These are phyloP conservation scores for Auricularia sp. DNA, from an alignment of 768 basidiomycete genomes.

Conservation along the genomic window DNA sequence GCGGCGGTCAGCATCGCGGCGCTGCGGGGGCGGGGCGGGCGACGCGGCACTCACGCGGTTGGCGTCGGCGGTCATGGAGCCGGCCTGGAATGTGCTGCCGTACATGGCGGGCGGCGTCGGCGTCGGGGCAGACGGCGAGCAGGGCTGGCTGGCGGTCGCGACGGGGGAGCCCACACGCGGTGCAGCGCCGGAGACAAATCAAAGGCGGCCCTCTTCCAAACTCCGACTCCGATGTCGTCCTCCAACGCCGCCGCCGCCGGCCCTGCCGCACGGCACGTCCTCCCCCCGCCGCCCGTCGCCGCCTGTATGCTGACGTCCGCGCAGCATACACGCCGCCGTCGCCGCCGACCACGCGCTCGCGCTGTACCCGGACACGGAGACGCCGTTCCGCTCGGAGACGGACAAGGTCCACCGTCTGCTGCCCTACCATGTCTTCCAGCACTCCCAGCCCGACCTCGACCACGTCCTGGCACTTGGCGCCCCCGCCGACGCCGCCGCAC, in stretches of 20 bases:
- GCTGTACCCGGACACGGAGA: slow-evolving; percentile 56
- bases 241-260: not conserved
- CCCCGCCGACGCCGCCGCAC: slow-evolving; percentile 52
- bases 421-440: slow-evolving; percentile 73
- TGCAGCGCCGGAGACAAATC: not conserved
- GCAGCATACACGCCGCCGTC: slow-evolving; percentile 46
- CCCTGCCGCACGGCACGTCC: not conserved
- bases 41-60: no score
- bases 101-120: no score
- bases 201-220: not conserved
- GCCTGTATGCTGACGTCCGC: not conserved
- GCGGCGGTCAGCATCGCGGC: not conserved
- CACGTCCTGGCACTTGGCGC: slow-evolving; percentile 28
- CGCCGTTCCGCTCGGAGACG: slow-evolving; percentile 49
- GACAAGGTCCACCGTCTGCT: slow-evolving; percentile 66
- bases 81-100: no score
- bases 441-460: slow-evolving; percentile 56
- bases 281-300: not conserved
- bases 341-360: slow-evolving; percentile 53
- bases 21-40: not conserved
- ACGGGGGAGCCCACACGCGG: no score
- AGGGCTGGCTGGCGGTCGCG: no score
- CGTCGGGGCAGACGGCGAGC: no score
- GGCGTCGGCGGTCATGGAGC: no score
- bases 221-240: not conserved